Percentiles rank a stretch among this genome's conserved stretches.
These are phyloP conservation scores for Petunia hybrid DNA, from an alignment of 305 asterid genomes.

Conservation along the genomic window DNA sequence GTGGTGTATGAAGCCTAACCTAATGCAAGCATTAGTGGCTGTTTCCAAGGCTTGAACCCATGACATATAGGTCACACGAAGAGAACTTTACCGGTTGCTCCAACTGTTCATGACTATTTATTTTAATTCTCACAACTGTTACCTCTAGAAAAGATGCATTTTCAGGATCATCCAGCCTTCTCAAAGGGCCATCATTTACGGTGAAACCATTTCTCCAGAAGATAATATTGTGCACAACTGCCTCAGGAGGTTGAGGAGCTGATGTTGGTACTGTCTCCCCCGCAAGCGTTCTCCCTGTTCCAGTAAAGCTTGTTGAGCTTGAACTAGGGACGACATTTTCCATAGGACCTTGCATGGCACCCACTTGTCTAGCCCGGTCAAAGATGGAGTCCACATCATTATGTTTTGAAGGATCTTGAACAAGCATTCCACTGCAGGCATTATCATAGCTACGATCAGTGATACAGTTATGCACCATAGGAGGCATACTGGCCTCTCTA, in stretches of 20 bases:
- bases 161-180: constrained; percentile 92
- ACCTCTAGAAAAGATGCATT: constrained; percentile 88
- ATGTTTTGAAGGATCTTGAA: constrained; percentile 85
- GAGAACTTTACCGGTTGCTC: too few species aligned
- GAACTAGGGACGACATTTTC: constrained; percentile 72
- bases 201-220: constrained; percentile 99
- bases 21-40: too few species aligned
- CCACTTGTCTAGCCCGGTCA: constrained; percentile 84
- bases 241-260: constrained; percentile 78
- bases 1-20: too few species aligned
- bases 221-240: constrained; percentile 77
- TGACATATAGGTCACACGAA: too few species aligned
- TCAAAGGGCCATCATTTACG: constrained; percentile 85
- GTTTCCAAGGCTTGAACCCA: too few species aligned
- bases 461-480: not conserved
- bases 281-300: constrained; percentile 80
- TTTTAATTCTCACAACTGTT: constrained; percentile 25
- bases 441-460: constrained; percentile 33
- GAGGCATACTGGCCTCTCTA: not conserved
- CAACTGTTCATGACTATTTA: not conserved
- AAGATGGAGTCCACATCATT: constrained; percentile 87
- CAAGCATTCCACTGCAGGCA: constrained; percentile 83
- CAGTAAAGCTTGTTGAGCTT: constrained; percentile 81
- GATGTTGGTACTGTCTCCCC: constrained; percentile 67
- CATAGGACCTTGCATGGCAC: constrained; percentile 68